phyloP scores from a whole-genome alignment of 108 stramenopile species.

The Nitzschia inconspicua region DNA sequence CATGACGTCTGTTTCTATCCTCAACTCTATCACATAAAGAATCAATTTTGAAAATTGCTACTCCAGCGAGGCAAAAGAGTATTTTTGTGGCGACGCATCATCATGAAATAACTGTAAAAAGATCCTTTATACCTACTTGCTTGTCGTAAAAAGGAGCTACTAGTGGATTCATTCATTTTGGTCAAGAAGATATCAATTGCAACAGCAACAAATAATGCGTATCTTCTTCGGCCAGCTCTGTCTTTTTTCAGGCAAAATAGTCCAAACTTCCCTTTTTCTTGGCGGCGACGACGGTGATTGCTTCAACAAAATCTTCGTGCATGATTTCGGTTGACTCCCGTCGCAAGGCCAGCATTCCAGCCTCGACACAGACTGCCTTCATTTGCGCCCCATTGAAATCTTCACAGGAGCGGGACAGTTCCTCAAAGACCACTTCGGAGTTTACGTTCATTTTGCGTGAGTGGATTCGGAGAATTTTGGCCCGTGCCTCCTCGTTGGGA shows the following conservation, averaged over 20 bases:
- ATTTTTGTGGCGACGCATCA: too few species aligned
- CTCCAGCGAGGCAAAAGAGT: too few species aligned
- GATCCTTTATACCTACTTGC: too few species aligned
- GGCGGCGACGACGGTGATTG: conserved; percentile 95
- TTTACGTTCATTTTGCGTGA: conserved; percentile 91
- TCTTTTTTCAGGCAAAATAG: conserved; percentile 86
- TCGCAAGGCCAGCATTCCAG: conserved; percentile 97
- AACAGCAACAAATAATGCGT: too few species aligned
- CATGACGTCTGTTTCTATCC: too few species aligned
- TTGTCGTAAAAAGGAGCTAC: too few species aligned
- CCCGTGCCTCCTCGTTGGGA: conserved; percentile 93
- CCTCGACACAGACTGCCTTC: conserved; percentile 98
- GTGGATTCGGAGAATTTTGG: conserved; percentile 94
- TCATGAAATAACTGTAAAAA: too few species aligned
- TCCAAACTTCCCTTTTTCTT: conserved; percentile 98
- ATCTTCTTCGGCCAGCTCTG: too few species aligned
- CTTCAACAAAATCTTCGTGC: conserved; percentile 98
- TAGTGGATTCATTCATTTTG: too few species aligned
- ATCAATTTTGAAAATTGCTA: too few species aligned
- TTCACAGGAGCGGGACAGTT: conserved; percentile 92
- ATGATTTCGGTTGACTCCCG: conserved; percentile 40
- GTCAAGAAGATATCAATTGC: too few species aligned
- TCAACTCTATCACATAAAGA: too few species aligned
- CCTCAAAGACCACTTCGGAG: conserved; percentile 93
- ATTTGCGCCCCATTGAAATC: conserved; percentile 99